Evolutionary conservation across 2,329 filamentous ascomycete genomes (phyloP), one percentile per base, ranked within the genome.

Genomic region (Microdochium nivale): DNA sequence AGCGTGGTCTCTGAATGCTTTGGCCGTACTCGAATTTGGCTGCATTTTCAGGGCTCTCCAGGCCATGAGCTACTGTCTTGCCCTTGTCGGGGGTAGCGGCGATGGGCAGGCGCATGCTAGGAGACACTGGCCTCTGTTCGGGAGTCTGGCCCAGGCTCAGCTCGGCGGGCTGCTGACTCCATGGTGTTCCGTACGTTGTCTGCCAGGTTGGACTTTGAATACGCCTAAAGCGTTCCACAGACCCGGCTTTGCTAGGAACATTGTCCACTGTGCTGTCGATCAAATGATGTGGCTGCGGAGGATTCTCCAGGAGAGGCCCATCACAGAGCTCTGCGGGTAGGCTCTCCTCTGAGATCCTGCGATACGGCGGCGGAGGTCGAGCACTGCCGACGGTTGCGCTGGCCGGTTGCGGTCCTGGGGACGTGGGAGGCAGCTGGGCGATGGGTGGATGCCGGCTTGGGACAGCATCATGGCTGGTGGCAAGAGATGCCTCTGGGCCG

Each of bases 141-240:
- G n/a, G 65, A 13, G 56, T 60, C 24, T 69, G 64, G 52, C 63
- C 70, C 19, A 59, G 60, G 5, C 67, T 65, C n/a, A 71, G 70
- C 33, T 70, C 66, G 24, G 59, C 58, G 21, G 65, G 60, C 43
- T 63, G 58, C 23, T 66, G 65, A 47, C 65, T 64, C 56, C 72
- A 70, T 52, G 73, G 60, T 35, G 67, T 62, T 54, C 68, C 67
- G 44, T 67, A 59, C 65, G 70, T 56, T 10, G 24, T 8, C 50
- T 32, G 30, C 47, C 88, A 94, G 3, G 82, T 81, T 35, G 88
- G 85, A 61, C 82, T 87, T 68, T 90, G 84, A 30, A 83, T 83
- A 66, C 80, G 82, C 71, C 96, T 96, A 58, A 96, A 77, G 57
- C 85, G 80, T 67, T 90, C 81, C 52, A 97, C 96, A 60, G 96